Conservation (phyloP, 208 protist genomes). For the Acanthamoeba quina region DNA sequence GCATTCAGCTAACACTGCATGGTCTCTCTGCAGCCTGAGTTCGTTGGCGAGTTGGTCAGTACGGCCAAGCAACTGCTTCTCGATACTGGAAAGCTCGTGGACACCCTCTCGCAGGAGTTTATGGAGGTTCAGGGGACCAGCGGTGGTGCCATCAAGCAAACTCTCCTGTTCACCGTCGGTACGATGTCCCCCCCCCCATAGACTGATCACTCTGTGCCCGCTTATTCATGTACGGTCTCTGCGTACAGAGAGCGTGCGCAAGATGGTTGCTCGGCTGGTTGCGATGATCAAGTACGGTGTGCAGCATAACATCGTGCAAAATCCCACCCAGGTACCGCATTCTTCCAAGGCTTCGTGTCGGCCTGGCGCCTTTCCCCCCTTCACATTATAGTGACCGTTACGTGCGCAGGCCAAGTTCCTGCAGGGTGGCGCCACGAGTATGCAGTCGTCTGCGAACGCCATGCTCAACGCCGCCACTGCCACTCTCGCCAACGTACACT, state of each 20-base stretch:
- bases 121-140: not conserved
- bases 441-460: slow-evolving; percentile 15
- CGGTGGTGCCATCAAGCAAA: slow-evolving; percentile 66
- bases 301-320: slow-evolving; percentile 47
- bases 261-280: slow-evolving; percentile 20
- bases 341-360: not conserved
- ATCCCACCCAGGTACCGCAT: not conserved
- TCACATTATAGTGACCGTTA: not conserved
- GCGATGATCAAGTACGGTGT: slow-evolving; percentile 59
- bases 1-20: not conserved
- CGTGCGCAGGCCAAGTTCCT: slow-evolving; percentile 28
- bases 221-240: not conserved
- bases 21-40: not conserved
- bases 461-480: slow-evolving; percentile 43
- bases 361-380: not conserved
- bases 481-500: slow-evolving; percentile 14
- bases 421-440: slow-evolving; percentile 2
- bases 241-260: slow-evolving; percentile 14
- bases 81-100: slow-evolving; percentile 27
- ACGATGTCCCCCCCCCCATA: not conserved
- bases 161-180: not conserved
- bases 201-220: not conserved
- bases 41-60: slow-evolving; percentile 9
- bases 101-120: slow-evolving; percentile 40
- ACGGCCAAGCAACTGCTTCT: slow-evolving; percentile 37